Evolutionary conservation across 2,329 filamentous ascomycete genomes (phyloP).

Genomic region (Pseudogymnoascus pannorum): DNA sequence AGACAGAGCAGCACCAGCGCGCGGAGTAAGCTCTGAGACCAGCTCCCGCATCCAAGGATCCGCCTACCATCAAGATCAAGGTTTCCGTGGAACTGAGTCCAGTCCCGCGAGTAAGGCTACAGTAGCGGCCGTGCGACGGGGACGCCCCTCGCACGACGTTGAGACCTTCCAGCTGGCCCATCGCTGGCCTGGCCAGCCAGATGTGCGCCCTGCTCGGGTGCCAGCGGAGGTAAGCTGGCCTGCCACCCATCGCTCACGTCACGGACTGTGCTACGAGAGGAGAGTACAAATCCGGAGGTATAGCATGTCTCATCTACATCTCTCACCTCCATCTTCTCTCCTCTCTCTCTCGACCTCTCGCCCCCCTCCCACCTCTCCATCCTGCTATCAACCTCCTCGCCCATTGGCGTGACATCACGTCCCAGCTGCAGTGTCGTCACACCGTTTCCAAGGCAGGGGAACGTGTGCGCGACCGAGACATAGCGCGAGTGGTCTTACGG

Average conservation of each 20-base stretch:
- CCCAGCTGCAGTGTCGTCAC: neutral
- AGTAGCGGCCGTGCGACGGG: neutral
- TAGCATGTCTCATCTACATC: neutral
- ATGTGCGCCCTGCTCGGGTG: neutral
- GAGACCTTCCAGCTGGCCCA: neutral
- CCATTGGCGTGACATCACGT: neutral
- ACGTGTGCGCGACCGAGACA: slow-evolving; percentile 3
- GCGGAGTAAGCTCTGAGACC: slow-evolving; percentile 3
- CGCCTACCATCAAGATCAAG: no score
- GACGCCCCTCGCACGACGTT: neutral
- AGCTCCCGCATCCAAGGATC: neutral
- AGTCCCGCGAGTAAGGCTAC: neutral
- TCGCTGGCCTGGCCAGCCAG: neutral
- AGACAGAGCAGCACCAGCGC: neutral
- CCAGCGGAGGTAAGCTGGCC: neutral
- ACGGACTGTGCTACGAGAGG: neutral
- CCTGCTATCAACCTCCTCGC: neutral
- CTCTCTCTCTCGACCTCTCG: neutral
- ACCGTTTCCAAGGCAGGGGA: slow-evolving; percentile 3
- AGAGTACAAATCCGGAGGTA: neutral
- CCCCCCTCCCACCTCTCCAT: neutral
- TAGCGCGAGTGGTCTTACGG: neutral
- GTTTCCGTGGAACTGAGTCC: neutral
- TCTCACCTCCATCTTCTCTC: neutral
- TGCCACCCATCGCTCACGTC: neutral